Evolutionary conservation across 345 rosid species (phyloP).

Genomic region (Salix exigua): DNA sequence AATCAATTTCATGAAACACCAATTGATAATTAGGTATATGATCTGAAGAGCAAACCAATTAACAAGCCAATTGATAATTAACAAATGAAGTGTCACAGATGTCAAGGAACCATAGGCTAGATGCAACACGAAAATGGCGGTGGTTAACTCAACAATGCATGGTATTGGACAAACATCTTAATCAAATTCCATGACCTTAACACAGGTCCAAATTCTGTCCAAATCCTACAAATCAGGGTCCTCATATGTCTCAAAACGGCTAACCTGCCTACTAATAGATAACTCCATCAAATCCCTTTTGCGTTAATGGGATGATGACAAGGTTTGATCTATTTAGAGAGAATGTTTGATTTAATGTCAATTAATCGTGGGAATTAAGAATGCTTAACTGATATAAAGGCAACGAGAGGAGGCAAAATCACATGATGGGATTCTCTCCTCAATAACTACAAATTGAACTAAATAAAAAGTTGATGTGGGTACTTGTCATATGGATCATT

Average conservation of each 20-base stretch:
- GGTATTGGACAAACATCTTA: neutral
- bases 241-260: conserved; percentile 14
- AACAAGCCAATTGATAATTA: neutral
- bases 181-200: neutral
- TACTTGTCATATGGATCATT: conserved; percentile 18
- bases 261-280: conserved; percentile 9
- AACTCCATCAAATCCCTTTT: neutral
- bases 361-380: conserved; percentile 14
- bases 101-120: neutral
- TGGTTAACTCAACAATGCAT: neutral
- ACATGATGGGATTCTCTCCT: conserved; percentile 18
- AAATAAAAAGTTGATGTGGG: conserved; percentile 9
- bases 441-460: neutral
- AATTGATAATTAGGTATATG: neutral
- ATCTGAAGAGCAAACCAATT: neutral
- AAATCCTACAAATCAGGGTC: conserved; percentile 10
- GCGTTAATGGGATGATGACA: conserved; percentile 1
- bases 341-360: conserved; percentile 6
- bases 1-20: neutral
- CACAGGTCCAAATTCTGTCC: neutral
- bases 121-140: no score
- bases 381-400: neutral
- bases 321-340: neutral
- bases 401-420: conserved; percentile 3
- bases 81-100: neutral